Conservation (phyloP, 2,329 filamentous ascomycete genomes). For the Penicillium sp. region DNA sequence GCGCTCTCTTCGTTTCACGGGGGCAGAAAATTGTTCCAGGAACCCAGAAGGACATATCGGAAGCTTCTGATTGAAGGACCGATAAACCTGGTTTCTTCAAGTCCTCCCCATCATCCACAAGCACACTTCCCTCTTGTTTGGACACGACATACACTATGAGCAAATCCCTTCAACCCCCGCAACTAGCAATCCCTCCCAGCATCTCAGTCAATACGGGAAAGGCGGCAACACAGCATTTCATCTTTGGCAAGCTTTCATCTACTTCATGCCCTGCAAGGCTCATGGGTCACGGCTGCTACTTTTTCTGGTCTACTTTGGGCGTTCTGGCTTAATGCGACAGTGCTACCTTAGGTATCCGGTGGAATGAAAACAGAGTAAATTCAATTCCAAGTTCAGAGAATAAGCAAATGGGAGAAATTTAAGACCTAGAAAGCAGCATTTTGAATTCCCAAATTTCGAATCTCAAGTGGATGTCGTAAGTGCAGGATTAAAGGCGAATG, state of each 20-base stretch:
- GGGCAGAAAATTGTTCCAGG: background rate
- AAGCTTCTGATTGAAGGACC: conserved; percentile 13
- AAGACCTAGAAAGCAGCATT: conserved; percentile 1
- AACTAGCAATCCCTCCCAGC: no score
- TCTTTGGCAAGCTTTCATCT: background rate
- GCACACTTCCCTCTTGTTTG: background rate
- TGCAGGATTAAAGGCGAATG: conserved; percentile 2
- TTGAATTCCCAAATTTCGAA: conserved; percentile 6
- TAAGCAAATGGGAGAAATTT: conserved; percentile 8
- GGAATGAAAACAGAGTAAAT: background rate
- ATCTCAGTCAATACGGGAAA: conserved; percentile 14
- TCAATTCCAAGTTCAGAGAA: conserved; percentile 16
- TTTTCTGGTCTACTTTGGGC: background rate
- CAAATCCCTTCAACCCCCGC: conserved; percentile 1
- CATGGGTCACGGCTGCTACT: background rate
- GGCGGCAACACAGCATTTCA: conserved; percentile 1
- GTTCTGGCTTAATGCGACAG: background rate
- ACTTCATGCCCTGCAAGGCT: background rate
- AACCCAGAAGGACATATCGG: conserved; percentile 7
- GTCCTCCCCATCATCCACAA: background rate
- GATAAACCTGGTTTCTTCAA: conserved; percentile 6
- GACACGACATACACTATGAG: background rate
- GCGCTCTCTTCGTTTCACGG: conserved; percentile 4
- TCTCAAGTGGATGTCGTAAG: conserved; percentile 14
- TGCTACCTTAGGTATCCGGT: background rate